Conservation (phyloP, 495 filamentous ascomycete species). For the Annulohypoxylon stygium region DNA sequence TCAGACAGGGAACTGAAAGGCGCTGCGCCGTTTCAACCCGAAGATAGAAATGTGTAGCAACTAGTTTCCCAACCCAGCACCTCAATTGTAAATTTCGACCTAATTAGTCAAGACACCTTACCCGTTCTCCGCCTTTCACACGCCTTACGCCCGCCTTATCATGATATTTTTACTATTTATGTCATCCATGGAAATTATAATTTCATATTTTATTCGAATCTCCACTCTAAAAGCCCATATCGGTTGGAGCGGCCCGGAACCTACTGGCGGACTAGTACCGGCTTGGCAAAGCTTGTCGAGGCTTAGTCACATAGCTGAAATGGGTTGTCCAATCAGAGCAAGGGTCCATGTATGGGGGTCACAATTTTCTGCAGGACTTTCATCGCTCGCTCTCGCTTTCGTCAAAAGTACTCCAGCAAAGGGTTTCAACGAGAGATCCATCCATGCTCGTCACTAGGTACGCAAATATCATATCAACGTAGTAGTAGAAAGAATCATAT, state of each 20-base stretch:
- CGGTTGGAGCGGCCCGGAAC: not conserved
- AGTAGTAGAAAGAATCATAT: constrained; percentile 12
- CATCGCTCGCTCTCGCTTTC: constrained; percentile 33
- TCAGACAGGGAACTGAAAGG: not conserved
- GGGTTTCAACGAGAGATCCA: constrained; percentile 1
- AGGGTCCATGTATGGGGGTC: not conserved
- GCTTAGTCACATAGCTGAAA: constrained; percentile 26
- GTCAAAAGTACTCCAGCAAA: constrained; percentile 1
- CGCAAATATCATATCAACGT: not conserved
- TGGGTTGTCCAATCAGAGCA: constrained; percentile 3
- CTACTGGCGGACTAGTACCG: constrained; percentile 18
- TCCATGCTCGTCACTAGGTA: not conserved
- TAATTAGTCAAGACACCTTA: not conserved
- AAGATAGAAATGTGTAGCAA: not conserved
- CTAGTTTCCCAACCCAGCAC: not conserved
- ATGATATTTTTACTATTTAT: constrained; percentile 1
- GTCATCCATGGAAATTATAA: not conserved
- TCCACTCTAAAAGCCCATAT: not conserved
- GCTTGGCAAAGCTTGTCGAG: constrained; percentile 41
- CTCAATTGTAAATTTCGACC: not conserved
- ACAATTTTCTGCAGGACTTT: not conserved
- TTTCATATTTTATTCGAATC: not conserved
- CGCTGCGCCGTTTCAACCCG: not conserved
- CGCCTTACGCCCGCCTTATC: not conserved
- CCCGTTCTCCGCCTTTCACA: not conserved